phyloP scores from a whole-genome alignment of 495 filamentous ascomycete species.

The Diplogelasinospora grovesii region DNA sequence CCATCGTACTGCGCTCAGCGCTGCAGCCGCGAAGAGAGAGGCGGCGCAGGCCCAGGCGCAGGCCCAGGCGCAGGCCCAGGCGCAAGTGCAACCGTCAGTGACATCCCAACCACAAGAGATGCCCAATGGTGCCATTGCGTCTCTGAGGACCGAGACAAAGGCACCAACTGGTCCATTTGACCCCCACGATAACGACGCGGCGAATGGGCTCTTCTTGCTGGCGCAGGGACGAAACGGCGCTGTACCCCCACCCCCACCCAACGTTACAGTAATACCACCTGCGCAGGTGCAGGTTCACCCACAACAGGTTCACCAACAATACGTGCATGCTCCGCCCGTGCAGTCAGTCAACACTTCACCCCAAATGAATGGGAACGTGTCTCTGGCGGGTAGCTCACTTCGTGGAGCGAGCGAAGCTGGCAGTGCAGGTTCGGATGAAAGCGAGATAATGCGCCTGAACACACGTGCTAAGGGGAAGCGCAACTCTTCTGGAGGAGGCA shows the following conservation, averaged over 20 bases:
- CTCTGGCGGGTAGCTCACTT: slow-evolving; percentile 34
- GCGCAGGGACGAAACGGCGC: slow-evolving; percentile 63
- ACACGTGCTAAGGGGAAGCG: slow-evolving; percentile 68
- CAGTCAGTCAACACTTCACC: slow-evolving; percentile 45
- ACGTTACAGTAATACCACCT: slow-evolving; percentile 43
- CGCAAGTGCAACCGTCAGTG: slow-evolving; percentile 39
- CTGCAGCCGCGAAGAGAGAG: slow-evolving; percentile 56
- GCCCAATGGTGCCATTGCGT: slow-evolving; percentile 26
- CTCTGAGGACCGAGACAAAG: slow-evolving; percentile 37
- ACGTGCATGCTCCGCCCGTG: slow-evolving; percentile 19
- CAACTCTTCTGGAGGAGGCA: slow-evolving; percentile 24
- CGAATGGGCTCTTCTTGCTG: slow-evolving; percentile 88
- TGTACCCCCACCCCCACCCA: slow-evolving; percentile 44
- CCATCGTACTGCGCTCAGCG: slow-evolving; percentile 83
- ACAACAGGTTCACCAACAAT: too few relatives aligned
- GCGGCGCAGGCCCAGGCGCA: slow-evolving; percentile 45
- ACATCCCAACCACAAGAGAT: slow-evolving; percentile 45
- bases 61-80: slow-evolving; percentile 29
- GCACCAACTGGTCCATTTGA: slow-evolving; percentile 57
- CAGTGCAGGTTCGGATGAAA: slow-evolving; percentile 67
- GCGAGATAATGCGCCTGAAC: slow-evolving; percentile 55
- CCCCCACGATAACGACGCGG: slow-evolving; percentile 89
- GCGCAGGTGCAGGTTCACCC: slow-evolving; percentile 35
- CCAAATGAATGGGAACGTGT: slow-evolving; percentile 41
- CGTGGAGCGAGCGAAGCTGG: slow-evolving; percentile 62